Evolutionary conservation across 306 rosid species (phyloP).

Genomic region (Cucurbita pepo): DNA sequence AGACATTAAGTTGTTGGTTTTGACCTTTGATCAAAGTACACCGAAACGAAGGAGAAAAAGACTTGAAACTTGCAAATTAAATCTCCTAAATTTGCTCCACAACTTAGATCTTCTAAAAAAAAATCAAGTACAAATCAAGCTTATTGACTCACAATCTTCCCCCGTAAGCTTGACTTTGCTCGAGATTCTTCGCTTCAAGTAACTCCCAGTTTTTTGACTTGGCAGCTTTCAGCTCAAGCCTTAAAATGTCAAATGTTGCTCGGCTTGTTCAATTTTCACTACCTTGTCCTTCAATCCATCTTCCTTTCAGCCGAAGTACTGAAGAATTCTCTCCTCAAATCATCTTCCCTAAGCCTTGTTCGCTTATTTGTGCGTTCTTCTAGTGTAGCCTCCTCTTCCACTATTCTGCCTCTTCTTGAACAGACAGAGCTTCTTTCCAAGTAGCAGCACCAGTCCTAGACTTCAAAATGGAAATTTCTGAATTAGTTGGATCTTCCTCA

Average conservation of each 20-base stretch:
- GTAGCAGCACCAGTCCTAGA: constrained; percentile 78
- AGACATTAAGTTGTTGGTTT: background rate
- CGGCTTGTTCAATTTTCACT: constrained; percentile 54
- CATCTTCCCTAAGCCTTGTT: constrained; percentile 81
- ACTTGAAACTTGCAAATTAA: no score
- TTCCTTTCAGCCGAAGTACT: constrained; percentile 66
- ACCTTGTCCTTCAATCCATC: constrained; percentile 59
- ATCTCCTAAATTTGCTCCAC: no score
- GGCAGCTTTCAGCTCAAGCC: constrained; percentile 53
- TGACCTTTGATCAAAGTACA: no score
- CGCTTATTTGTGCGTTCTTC: constrained; percentile 71
- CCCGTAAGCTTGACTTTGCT: no score
- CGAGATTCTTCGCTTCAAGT: no score
- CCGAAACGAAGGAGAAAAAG: no score
- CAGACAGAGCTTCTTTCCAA: constrained; percentile 75
- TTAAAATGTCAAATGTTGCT: constrained; percentile 60
- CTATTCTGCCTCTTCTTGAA: constrained; percentile 94
- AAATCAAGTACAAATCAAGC: no score
- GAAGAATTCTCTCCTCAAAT: constrained; percentile 71
- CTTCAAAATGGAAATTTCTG: constrained; percentile 71
- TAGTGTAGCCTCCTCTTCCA: constrained; percentile 84
- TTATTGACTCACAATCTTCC: no score
- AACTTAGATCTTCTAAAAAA: no score
- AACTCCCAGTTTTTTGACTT: no score
- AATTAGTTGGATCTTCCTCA: constrained; percentile 68